Percentiles rank a stretch among this genome's conserved stretches.
phyloP scores from a whole-genome alignment of 495 filamentous ascomycete genomes.

The Xylaria grammica region DNA sequence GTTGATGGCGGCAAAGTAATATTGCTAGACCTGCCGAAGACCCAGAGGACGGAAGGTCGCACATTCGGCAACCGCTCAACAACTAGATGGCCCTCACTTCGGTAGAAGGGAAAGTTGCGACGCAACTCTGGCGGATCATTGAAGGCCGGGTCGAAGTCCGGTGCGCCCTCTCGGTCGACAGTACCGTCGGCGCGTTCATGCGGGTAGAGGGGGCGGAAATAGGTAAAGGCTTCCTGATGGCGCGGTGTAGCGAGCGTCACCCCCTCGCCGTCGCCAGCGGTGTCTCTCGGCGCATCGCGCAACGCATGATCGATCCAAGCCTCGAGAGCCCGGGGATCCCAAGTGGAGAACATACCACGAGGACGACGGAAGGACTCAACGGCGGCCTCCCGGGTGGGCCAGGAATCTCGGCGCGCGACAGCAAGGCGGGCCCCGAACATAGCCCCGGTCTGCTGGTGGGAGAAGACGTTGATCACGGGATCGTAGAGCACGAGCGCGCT shows the following conservation, averaged over 20 bases:
- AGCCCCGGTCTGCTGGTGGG: conserved; percentile 33
- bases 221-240: conserved; percentile 60
- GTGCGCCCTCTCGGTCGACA: conserved; percentile 29
- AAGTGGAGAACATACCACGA: conserved; percentile 64
- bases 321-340: conserved; percentile 71
- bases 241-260: conserved; percentile 63
- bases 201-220: conserved; percentile 40
- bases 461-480: conserved; percentile 61
- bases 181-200: conserved; percentile 2
- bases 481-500: conserved; percentile 75
- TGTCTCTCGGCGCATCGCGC: conserved; percentile 59
- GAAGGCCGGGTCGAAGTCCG: conserved; percentile 24
- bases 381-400: conserved; percentile 67
- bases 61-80: conserved; percentile 68
- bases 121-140: background rate
- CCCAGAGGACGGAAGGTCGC: conserved; percentile 74
- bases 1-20: conserved; percentile 42
- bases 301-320: conserved; percentile 68
- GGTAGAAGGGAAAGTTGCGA: conserved; percentile 65
- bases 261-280: conserved; percentile 34
- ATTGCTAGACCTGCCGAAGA: conserved; percentile 69
- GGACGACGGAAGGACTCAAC: conserved; percentile 59
- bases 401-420: conserved; percentile 67
- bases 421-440: conserved; percentile 34
- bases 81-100: conserved; percentile 66